phyloP scores from a whole-genome alignment of 2,329 filamentous ascomycete genomes.

The Calonectria fujianensis region DNA sequence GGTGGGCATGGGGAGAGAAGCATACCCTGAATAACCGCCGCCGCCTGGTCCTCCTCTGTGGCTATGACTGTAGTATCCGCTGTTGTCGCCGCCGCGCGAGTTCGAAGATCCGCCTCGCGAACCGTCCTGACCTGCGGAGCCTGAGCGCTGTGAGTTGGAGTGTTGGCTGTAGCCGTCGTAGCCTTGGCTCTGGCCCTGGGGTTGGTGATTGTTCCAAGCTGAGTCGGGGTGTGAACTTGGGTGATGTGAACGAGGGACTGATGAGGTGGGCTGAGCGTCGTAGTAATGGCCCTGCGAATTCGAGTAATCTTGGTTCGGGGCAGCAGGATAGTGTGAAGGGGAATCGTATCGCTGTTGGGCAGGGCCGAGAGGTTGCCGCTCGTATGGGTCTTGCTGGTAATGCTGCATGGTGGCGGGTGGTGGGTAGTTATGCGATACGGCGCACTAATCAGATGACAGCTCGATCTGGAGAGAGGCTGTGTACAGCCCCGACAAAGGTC shows the following conservation, averaged over 20 bases:
- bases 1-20: conserved; percentile 56
- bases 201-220: conserved; percentile 47
- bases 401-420: conserved; percentile 56
- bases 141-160: conserved; percentile 47
- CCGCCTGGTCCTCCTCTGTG: conserved; percentile 41
- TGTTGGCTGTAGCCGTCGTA: conserved; percentile 46
- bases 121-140: conserved; percentile 49
- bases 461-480: conserved; percentile 36
- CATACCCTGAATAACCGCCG: conserved; percentile 54
- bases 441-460: conserved; percentile 36
- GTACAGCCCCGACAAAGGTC: conserved; percentile 45
- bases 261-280: conserved; percentile 49
- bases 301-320: conserved; percentile 51
- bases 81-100: conserved; percentile 47
- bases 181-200: conserved; percentile 32
- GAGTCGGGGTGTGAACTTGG: conserved; percentile 53
- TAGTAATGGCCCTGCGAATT: conserved; percentile 52
- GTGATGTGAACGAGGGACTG: conserved; percentile 43
- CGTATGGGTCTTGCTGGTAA: conserved; percentile 58
- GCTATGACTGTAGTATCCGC: conserved; percentile 48
- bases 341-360: conserved; percentile 51
- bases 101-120: conserved; percentile 41
- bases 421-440: conserved; percentile 41
- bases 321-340: conserved; percentile 48
- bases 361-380: conserved; percentile 61